These are phyloP conservation scores for Piper betle DNA, from an alignment of 164 flowering plant genomes.

Conservation along the genomic window DNA sequence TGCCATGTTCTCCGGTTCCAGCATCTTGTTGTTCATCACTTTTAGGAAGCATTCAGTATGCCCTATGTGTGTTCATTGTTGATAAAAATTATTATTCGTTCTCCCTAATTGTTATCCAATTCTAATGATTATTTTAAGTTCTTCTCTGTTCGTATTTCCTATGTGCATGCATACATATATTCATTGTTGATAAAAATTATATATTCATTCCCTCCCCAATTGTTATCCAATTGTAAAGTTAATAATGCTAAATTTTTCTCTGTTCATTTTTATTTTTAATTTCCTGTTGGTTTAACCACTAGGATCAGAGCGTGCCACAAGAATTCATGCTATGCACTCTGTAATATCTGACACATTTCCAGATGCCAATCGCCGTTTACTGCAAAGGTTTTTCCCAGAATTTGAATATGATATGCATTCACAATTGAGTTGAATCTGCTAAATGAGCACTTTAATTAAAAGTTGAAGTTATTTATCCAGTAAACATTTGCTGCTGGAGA, in stretches of 20 bases:
- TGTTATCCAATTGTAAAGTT: too few relatives aligned
- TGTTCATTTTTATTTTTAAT: not conserved
- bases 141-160: too few relatives aligned
- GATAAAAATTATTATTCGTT: not conserved
- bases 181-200: too few relatives aligned
- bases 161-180: too few relatives aligned
- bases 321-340: constrained; percentile 60
- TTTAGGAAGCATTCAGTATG: constrained; percentile 82
- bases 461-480: too few relatives aligned
- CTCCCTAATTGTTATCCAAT: not conserved
- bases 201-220: too few relatives aligned
- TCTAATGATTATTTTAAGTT: too few relatives aligned
- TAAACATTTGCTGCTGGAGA: too few relatives aligned
- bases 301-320: constrained; percentile 61
- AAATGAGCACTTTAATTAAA: not conserved
- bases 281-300: not conserved
- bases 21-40: constrained; percentile 93
- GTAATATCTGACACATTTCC: constrained; percentile 90
- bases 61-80: constrained; percentile 1
- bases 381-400: constrained; percentile 54
- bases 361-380: constrained; percentile 87
- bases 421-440: not conserved
- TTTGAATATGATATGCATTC: not conserved
- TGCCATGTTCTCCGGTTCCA: constrained; percentile 97
- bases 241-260: not conserved